phyloP scores from a whole-genome alignment of 2,329 filamentous ascomycete genomes.

The Colletotrichum tanaceti region DNA sequence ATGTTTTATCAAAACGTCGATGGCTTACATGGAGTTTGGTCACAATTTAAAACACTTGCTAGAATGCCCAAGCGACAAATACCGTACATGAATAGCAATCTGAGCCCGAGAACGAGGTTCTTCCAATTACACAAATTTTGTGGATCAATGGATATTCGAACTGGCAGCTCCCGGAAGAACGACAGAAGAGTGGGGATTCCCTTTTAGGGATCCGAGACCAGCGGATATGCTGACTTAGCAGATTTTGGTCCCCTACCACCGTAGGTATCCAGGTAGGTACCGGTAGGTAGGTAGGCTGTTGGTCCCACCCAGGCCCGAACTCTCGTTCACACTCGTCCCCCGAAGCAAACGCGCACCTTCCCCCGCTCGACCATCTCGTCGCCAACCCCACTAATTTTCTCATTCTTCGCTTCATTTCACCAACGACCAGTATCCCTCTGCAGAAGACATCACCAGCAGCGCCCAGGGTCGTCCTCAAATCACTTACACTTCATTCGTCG shows the following conservation, averaged over 20 bases:
- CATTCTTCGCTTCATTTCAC: conserved; percentile 42
- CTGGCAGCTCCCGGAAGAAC: background rate
- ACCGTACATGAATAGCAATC: too few species aligned
- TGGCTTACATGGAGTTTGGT: background rate
- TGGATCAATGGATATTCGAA: conserved; percentile 24
- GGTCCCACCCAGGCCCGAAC: background rate
- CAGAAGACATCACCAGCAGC: conserved; percentile 9
- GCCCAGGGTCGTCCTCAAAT: conserved; percentile 5
- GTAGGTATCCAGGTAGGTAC: too few species aligned
- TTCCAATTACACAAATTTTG: background rate
- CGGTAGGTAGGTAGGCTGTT: too few species aligned
- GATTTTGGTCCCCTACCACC: background rate
- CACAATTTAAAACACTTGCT: background rate
- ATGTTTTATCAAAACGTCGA: background rate
- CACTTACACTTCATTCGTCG: conserved; percentile 32
- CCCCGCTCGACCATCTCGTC: conserved; percentile 50
- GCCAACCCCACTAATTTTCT: conserved; percentile 43
- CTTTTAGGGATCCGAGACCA: conserved; percentile 2
- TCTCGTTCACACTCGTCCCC: background rate
- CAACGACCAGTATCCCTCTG: conserved; percentile 36
- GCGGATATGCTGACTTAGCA: conserved; percentile 18
- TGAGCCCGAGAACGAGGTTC: background rate
- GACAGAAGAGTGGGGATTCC: conserved; percentile 3
- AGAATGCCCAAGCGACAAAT: background rate
- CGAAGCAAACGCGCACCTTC: conserved; percentile 38